phyloP scores from a whole-genome alignment of 352 stramenopile genomes.

The Phytopythium cucurbitacearum region DNA sequence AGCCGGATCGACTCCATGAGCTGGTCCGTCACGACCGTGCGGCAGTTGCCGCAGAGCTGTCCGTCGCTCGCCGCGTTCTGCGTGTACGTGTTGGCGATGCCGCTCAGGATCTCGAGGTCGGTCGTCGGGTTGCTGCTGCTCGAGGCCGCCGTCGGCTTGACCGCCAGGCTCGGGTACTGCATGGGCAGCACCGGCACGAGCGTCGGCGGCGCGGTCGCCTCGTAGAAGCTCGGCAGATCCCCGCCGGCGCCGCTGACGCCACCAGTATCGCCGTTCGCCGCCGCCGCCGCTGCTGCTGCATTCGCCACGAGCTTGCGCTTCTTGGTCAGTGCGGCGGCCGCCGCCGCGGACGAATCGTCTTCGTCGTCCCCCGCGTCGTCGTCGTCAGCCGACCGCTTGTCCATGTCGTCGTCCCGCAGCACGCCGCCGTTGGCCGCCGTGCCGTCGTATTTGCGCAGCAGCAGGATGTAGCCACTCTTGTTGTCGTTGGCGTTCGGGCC shows the following conservation, averaged over 20 bases:
- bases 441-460: conserved; percentile 61
- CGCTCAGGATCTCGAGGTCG: conserved; percentile 78
- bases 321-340: conserved; percentile 17
- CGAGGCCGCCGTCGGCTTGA: conserved; percentile 12
- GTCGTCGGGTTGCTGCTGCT: conserved; percentile 26
- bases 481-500: conserved; percentile 82
- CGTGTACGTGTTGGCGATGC: conserved; percentile 82
- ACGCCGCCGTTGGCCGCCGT: conserved; percentile 12
- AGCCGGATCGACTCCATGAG: conserved; percentile 76
- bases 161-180: conserved; percentile 39
- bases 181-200: conserved; percentile 56
- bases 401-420: conserved; percentile 9
- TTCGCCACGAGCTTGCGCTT: conserved; percentile 38
- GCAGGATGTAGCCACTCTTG: conserved; percentile 73
- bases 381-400: conserved; percentile 11
- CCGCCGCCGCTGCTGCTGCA: neutral
- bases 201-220: conserved; percentile 22
- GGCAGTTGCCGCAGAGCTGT: conserved; percentile 58
- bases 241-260: conserved; percentile 5
- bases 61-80: conserved; percentile 38
- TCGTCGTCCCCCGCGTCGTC: conserved; percentile 21
- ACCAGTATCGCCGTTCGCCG: neutral
- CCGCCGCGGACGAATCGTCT: conserved; percentile 20
- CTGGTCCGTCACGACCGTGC: conserved; percentile 63
- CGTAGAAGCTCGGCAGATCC: conserved; percentile 57